Percentiles rank a stretch among this genome's conserved stretches.
Conservation (phyloP, 2,329 filamentous ascomycete genomes). For the Gaeumannomyces tritici region DNA sequence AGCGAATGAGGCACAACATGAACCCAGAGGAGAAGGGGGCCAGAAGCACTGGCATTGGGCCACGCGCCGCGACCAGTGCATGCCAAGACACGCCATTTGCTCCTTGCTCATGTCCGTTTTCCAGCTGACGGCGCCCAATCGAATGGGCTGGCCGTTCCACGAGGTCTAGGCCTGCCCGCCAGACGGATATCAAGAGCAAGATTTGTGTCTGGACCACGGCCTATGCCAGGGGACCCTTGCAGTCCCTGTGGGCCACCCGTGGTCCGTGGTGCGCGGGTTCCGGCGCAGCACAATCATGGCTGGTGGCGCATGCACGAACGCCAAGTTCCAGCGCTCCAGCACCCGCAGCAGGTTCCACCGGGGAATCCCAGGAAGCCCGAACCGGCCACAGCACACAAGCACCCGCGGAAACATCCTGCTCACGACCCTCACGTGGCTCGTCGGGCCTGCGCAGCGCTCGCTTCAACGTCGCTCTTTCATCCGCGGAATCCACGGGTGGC, state of each 20-base stretch:
- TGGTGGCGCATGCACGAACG: not conserved
- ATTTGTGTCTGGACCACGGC: not conserved
- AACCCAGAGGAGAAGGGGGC: too few species aligned
- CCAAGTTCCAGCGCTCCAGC: too few species aligned
- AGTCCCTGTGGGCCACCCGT: not conserved
- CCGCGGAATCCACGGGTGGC: not conserved
- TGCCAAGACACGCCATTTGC: not conserved
- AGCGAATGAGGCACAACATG: too few species aligned
- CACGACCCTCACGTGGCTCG: not conserved
- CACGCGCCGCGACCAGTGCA: not conserved
- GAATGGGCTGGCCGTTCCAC: not conserved
- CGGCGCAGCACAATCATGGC: not conserved
- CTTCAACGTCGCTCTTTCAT: not conserved
- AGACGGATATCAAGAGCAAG: not conserved
- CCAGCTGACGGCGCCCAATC: not conserved
- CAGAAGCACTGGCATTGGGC: not conserved
- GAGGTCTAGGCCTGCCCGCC: not conserved
- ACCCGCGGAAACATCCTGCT: not conserved
- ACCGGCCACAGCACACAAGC: not conserved
- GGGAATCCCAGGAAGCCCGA: not conserved
- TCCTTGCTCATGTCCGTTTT: not conserved
- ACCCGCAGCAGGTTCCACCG: not conserved
- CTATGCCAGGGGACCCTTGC: too few species aligned
- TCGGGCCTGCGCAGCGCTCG: not conserved
- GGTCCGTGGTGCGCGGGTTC: too few species aligned